Base-by-base conservation (phyloP, 805 yeast species). In the Metschnikowia henanensis region DNA sequence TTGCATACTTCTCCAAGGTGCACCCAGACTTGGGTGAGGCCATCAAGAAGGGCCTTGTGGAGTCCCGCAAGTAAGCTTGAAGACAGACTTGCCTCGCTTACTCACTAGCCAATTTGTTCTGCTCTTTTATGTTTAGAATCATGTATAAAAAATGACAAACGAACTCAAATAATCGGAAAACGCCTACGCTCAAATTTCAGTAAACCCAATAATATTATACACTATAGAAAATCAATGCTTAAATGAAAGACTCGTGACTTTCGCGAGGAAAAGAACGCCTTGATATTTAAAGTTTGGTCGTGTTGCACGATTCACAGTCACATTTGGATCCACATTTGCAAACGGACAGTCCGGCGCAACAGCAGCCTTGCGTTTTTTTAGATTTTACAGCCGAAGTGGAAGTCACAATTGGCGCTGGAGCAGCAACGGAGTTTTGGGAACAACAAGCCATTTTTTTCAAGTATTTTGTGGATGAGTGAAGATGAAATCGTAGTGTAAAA, bases 1-100 rank as follows among this genome's bases (percentile, higher is more conserved):
- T 83, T 58, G 87, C 78, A 49, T 79, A 83, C 79, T 92, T 90
- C 62, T 60, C 76, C 45, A 82, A 83, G 66, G 95, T 90, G 41
- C 77, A 81, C 59, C 76, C 78, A 35, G 80, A 77, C 41, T 76
- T 92, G 62, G 90, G 88, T 47, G 73, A 68, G 39, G 76, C 75
- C 51, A 80, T 92, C 61, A 80, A 81, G 66, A 77, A 72, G 55
- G 95, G 83, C 61, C 72, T 77, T 37, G 69, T 75, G 58, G 69
- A 73, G 58, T 60, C 77, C 46, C 63, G 74, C 81, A 58, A 68
- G 82, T 65, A 66, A 66, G 54, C 32, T 23, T 23, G 9, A 9
- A 6, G 9, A 22, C 25, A 22, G 9, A 22, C 6, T 6, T 22
- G 25, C 25, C 9, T 7, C 25, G 25, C 25, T 6, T 22, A 9